Conservation (phyloP, 1,284 basidiomycete genomes). For the Irpex sp. region DNA sequence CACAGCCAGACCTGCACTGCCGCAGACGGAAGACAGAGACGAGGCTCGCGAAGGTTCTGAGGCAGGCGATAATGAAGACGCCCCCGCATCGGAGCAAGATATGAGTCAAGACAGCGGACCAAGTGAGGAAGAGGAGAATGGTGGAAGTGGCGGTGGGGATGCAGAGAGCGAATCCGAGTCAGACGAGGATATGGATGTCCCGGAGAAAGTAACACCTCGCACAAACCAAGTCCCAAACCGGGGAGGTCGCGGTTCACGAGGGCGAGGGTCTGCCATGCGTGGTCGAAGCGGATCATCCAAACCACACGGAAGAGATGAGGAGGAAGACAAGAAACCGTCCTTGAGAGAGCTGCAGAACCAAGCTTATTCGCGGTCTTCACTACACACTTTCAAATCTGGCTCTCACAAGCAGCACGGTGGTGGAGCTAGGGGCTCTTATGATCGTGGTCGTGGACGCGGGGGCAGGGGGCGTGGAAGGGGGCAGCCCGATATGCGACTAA, state of each 20-base stretch:
- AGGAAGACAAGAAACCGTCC: slow-evolving; percentile 22
- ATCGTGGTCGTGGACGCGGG: slow-evolving; percentile 7
- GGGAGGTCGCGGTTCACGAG: neutral
- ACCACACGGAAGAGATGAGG: neutral
- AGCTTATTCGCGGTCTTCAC: slow-evolving; percentile 56
- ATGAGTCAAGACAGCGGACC: slow-evolving; percentile 3
- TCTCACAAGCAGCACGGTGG: slow-evolving; percentile 26
- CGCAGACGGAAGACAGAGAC: slow-evolving; percentile 9
- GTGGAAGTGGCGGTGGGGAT: slow-evolving; percentile 13
- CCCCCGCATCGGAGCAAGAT: slow-evolving; percentile 3
- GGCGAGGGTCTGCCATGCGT: neutral
- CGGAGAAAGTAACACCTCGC: neutral
- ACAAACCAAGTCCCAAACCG: slow-evolving; percentile 1
- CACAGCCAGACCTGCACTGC: slow-evolving; percentile 15
- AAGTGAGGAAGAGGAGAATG: slow-evolving; percentile 22
- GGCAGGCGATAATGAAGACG: slow-evolving; percentile 2
- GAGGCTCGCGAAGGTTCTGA: slow-evolving; percentile 3
- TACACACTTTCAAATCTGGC: slow-evolving; percentile 54
- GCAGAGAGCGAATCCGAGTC: neutral
- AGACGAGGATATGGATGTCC: neutral
- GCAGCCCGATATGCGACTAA: slow-evolving; percentile 77
- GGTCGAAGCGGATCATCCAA: neutral
- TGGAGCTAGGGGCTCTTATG: neutral
- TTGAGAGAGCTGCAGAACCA: slow-evolving; percentile 56
- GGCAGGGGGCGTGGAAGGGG: slow-evolving; percentile 17